Evolutionary conservation across 371 early-diverging fungal species (phyloP), one percentile per base, ranked within the genome.

Genomic region (Dentiscutata heterogama): DNA sequence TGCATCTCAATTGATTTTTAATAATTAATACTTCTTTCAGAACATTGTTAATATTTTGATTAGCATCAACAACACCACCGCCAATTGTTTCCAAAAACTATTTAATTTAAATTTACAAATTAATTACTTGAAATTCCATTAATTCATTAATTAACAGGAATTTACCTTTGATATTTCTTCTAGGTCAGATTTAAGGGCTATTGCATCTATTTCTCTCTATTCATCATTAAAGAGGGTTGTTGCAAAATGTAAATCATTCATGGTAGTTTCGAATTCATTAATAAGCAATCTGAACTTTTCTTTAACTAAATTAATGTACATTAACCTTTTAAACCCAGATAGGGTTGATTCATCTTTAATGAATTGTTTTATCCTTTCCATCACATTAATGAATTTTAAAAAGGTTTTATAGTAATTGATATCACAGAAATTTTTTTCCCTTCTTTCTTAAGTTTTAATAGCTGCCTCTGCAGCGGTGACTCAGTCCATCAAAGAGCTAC

Each of bases 41-140:
- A 29, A 75, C 75, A 5, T 54, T 56, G 22, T 58, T 75, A 75
- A 75, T 56, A 31, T 75, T 27, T 16, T 74, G 22, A 74, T 74
- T 56, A 29, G 5, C 42, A n/a, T 14, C 20, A 20, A 22, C 20
- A 11, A 75, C 56, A 56, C 39, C 58, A 58, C 39, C 75, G 0
- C 6, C 56, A 39, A 75, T 75, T 11, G 18, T 75, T 10, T 75
- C 56, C 25, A 75, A 58, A 14, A 56, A 74, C 75, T 75, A 65
- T 16, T 0, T 8, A 22, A 22, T 22, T 22, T 20, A 65, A 3
- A 64, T 29, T 7, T 27, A 65, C 25, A 31, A 65, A 65, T 65
- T 35, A 65, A 8, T n/a, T 13, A 6, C 6, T 46, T 46, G 46
- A 46, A 46, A 46, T 8, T 46, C 10, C 46, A 46, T 8, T 35